These are phyloP conservation scores for Mitragyna speciosa DNA, from an alignment of 257 asterid species.

Conservation along the genomic window DNA sequence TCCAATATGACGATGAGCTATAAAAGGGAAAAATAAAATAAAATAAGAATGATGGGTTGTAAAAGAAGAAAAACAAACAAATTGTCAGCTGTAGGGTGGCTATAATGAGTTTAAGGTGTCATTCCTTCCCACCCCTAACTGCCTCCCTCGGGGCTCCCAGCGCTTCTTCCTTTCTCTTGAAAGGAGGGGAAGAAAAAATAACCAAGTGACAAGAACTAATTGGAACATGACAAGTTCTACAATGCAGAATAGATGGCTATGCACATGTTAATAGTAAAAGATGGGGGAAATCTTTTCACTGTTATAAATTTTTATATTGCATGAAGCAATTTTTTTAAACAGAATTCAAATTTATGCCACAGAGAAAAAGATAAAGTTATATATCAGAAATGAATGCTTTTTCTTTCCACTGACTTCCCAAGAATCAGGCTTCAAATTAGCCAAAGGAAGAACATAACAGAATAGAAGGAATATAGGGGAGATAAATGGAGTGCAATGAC, in stretches of 20 bases:
- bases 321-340: neutral
- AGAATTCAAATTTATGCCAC: neutral
- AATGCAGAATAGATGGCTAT: neutral
- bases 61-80: constrained; percentile 18
- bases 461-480: neutral
- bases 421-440: neutral
- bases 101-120: neutral
- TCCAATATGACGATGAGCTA: constrained; percentile 93
- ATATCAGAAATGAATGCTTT: neutral
- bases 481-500: constrained; percentile 8
- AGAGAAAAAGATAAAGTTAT: neutral
- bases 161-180: neutral
- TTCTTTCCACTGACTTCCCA: neutral
- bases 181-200: neutral
- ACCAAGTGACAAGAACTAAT: neutral
- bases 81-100: neutral
- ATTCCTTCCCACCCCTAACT: neutral
- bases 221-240: neutral
- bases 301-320: neutral
- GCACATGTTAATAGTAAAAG: neutral
- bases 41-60: constrained; percentile 18
- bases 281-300: neutral
- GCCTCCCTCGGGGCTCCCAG: neutral
- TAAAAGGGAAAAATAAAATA: too few relatives aligned
- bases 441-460: neutral